A percentile compares a stretch with the other conserved stretches of the same genome.
Conservation (phyloP, 345 rosid species). For the Kandelia obovata region DNA sequence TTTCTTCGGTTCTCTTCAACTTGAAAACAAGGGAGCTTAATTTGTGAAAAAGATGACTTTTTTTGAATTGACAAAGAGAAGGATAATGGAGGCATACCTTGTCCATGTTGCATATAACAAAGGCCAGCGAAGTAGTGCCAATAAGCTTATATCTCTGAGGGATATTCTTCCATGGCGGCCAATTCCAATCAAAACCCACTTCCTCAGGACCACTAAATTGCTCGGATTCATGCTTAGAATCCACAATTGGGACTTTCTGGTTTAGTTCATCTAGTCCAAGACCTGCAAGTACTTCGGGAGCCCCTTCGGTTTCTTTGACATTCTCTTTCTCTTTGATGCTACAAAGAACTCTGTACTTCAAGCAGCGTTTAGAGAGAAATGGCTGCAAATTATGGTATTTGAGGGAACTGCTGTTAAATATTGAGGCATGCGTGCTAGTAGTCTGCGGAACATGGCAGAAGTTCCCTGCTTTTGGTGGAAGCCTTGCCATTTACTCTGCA, state of each 20-base stretch:
- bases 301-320: conserved; percentile 37
- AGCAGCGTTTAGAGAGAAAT: conserved; percentile 15
- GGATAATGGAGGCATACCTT: conserved; percentile 44
- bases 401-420: conserved; percentile 24
- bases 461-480: conserved; percentile 37
- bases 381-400: conserved; percentile 14
- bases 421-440: conserved; percentile 31
- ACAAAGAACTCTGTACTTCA: conserved; percentile 46
- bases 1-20: too few relatives aligned
- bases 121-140: conserved; percentile 85
- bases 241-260: conserved; percentile 15
- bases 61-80: conserved; percentile 12
- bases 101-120: conserved; percentile 93
- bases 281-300: conserved; percentile 25
- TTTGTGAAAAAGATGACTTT: neutral
- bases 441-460: conserved; percentile 36
- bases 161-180: conserved; percentile 81
- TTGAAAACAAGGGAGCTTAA: neutral
- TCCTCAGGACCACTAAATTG: conserved; percentile 19
- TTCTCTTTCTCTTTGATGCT: conserved; percentile 56
- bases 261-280: conserved; percentile 38
- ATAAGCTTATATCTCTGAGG: conserved; percentile 78
- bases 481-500: conserved; percentile 46
- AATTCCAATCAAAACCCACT: conserved; percentile 49
- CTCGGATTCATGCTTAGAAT: conserved; percentile 16